Percentiles rank a stretch among this genome's conserved stretches.
These are phyloP conservation scores for Trichoderma sp. DNA, from an alignment of 2,329 filamentous ascomycete genomes.

Conservation along the genomic window DNA sequence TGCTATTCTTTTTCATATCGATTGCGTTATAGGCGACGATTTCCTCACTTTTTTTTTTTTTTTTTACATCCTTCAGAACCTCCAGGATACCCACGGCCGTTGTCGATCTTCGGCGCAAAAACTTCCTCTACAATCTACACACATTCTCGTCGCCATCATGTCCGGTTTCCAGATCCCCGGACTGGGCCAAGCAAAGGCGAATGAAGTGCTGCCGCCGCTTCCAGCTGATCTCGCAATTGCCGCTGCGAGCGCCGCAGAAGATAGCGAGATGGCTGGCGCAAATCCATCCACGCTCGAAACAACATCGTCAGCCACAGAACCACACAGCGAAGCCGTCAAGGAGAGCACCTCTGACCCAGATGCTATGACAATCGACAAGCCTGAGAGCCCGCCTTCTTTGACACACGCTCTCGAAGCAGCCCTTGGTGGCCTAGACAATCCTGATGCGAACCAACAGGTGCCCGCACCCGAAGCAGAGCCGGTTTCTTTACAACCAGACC, in stretches of 20 bases:
- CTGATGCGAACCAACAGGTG: constrained; percentile 3
- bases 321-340: constrained; percentile 7
- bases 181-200: constrained; percentile 43
- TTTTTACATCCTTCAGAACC: neutral
- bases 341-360: constrained; percentile 24
- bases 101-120: neutral
- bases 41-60: neutral
- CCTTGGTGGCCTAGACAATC: constrained; percentile 38
- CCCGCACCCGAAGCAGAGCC: constrained; percentile 19
- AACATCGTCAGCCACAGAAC: constrained; percentile 14
- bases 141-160: constrained; percentile 29
- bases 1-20: accelerated
- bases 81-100: neutral
- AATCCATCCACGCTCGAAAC: constrained; percentile 1
- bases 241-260: constrained; percentile 28
- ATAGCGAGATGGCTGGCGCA: constrained; percentile 25
- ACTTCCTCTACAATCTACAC: neutral
- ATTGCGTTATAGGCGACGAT: neutral
- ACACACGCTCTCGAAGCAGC: constrained; percentile 46
- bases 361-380: constrained; percentile 39
- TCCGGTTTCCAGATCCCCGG: constrained; percentile 45
- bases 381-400: constrained; percentile 38
- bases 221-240: constrained; percentile 34
- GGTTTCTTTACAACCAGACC: constrained; percentile 32
- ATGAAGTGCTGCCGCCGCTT: constrained; percentile 42